phyloP scores from a whole-genome alignment of 768 basidiomycete species.

The Russula earlei region DNA sequence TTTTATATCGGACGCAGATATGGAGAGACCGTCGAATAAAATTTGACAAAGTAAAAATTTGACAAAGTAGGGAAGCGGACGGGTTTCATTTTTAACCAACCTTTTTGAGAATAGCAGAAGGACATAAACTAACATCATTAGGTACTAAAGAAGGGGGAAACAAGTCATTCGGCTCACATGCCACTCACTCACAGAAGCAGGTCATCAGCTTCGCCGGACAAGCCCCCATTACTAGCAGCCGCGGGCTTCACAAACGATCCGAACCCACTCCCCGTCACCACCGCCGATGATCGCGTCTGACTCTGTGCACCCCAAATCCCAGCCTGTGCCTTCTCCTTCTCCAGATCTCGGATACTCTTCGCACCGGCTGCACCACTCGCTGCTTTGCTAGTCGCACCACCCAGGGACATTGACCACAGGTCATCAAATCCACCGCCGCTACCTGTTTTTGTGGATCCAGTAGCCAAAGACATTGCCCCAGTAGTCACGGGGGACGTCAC shows the following conservation, averaged over 20 bases:
- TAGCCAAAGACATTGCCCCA: slow-evolving; percentile 13
- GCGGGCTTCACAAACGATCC: slow-evolving; percentile 24
- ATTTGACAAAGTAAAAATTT: too few relatives aligned
- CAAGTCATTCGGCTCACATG: not conserved
- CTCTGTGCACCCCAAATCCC: slow-evolving; percentile 60
- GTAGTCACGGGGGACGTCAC: slow-evolving; percentile 17
- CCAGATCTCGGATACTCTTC: slow-evolving; percentile 84
- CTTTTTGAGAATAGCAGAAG: too few relatives aligned
- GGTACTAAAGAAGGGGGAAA: too few relatives aligned
- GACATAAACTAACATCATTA: too few relatives aligned
- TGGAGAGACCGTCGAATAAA: too few relatives aligned
- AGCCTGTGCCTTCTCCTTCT: slow-evolving; percentile 76
- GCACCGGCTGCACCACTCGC: slow-evolving; percentile 18
- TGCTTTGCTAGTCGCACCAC: slow-evolving; percentile 30
- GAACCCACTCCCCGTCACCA: slow-evolving; percentile 19
- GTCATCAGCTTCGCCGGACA: slow-evolving; percentile 30
- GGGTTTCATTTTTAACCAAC: too few relatives aligned
- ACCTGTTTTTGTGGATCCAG: slow-evolving; percentile 30
- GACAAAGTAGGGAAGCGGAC: too few relatives aligned
- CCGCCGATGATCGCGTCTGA: slow-evolving; percentile 20
- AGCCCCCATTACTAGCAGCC: slow-evolving; percentile 16
- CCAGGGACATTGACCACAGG: slow-evolving; percentile 77
- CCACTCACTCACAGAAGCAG: slow-evolving; percentile 31
- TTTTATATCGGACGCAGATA: too few relatives aligned
- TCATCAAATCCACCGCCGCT: slow-evolving; percentile 69